These are phyloP conservation scores for Phlebiopsis flavidoalba DNA, from an alignment of 768 basidiomycete genomes.

Conservation along the genomic window DNA sequence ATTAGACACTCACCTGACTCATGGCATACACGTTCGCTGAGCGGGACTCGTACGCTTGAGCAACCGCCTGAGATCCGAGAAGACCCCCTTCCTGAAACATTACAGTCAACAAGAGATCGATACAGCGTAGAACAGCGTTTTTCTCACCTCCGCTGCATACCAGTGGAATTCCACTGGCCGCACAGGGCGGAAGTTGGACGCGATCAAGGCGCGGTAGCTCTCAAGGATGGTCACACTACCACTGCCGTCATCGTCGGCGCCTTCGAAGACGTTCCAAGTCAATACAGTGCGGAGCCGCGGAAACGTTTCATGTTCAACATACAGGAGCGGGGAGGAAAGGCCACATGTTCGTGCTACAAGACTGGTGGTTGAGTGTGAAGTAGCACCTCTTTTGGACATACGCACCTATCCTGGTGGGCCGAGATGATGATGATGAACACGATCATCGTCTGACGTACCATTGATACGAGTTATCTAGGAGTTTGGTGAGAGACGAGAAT, in stretches of 20 bases:
- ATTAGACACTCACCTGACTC: constrained; percentile 56
- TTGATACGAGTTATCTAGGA: constrained; percentile 69
- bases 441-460: constrained; percentile 62
- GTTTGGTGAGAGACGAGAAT: constrained; percentile 5
- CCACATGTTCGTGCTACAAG: constrained; percentile 64
- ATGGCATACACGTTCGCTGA: constrained; percentile 70
- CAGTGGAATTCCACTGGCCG: constrained; percentile 76
- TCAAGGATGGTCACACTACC: constrained; percentile 79
- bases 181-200: constrained; percentile 61
- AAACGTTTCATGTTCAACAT: constrained; percentile 15
- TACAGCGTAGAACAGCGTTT: constrained; percentile 1
- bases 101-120: background rate
- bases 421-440: constrained; percentile 64
- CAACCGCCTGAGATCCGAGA: constrained; percentile 88
- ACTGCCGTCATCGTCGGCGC: constrained; percentile 60
- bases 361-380: constrained; percentile 4
- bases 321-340: constrained; percentile 76
- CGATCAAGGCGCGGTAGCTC: constrained; percentile 66
- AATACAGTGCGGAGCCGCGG: constrained; percentile 1
- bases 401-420: constrained; percentile 81
- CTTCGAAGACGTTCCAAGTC: constrained; percentile 34
- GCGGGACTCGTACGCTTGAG: constrained; percentile 61
- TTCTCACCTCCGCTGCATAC: constrained; percentile 72
- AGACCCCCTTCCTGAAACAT: constrained; percentile 69
- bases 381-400: constrained; percentile 6